Percentiles rank a stretch among this genome's conserved stretches.
phyloP scores from a whole-genome alignment of 768 basidiomycete genomes.

The Tricholomella constricta region DNA sequence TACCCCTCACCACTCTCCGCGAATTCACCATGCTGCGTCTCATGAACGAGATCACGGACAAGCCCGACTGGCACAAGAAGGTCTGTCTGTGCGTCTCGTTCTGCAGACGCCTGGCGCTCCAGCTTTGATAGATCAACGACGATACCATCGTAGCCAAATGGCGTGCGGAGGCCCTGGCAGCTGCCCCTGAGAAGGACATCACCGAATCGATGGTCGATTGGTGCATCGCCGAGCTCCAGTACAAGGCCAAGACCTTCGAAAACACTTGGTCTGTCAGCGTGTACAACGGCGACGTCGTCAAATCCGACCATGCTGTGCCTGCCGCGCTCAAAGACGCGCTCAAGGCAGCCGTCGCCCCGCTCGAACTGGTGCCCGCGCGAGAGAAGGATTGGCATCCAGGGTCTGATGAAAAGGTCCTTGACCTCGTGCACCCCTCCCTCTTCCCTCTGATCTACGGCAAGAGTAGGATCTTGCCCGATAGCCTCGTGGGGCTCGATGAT shows the following conservation, averaged over 20 bases:
- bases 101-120: too few species aligned
- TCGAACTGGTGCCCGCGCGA: conserved; percentile 35
- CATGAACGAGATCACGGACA: conserved; percentile 20
- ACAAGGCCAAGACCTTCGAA: conserved; percentile 17
- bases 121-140: neutral
- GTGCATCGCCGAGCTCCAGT: conserved; percentile 21
- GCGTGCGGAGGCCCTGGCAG: neutral
- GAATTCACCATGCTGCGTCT: conserved; percentile 20
- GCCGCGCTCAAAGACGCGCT: conserved; percentile 17
- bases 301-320: conserved; percentile 31
- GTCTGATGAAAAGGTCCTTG: conserved; percentile 40
- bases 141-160: neutral
- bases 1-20: conserved; percentile 15
- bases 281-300: conserved; percentile 24
- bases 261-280: conserved; percentile 12
- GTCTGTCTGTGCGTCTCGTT: neutral
- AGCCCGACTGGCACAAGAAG: conserved; percentile 17
- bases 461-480: conserved; percentile 17
- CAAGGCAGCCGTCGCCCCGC: conserved; percentile 17
- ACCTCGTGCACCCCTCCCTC: conserved; percentile 45
- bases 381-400: conserved; percentile 45
- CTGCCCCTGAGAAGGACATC: neutral
- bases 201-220: conserved; percentile 15
- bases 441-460: conserved; percentile 36
- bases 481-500: conserved; percentile 14